phyloP scores from a whole-genome alignment of 495 filamentous ascomycete genomes.

The Hypoxylon perforatum region DNA sequence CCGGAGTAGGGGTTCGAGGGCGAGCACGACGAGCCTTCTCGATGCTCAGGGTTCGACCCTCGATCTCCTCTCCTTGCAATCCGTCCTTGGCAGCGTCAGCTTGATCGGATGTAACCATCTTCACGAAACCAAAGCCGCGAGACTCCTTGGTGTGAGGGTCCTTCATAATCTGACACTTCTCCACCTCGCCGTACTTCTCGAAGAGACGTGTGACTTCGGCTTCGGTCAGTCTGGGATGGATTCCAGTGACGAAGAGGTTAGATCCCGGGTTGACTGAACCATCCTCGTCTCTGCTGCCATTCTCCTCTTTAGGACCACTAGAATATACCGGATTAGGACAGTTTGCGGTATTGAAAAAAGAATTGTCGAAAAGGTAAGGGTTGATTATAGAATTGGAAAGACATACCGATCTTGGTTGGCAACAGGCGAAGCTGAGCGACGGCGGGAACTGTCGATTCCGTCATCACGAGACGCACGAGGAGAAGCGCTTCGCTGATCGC shows the following conservation, averaged over 20 bases:
- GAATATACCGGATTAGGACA: constrained; percentile 33
- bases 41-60: constrained; percentile 96
- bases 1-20: constrained; percentile 94
- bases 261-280: constrained; percentile 90
- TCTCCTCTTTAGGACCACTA: constrained; percentile 61
- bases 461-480: constrained; percentile 75
- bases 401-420: constrained; percentile 78
- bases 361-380: neutral
- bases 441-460: constrained; percentile 72
- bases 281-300: constrained; percentile 72
- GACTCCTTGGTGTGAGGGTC: constrained; percentile 98
- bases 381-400: neutral
- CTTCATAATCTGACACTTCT: constrained; percentile 99
- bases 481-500: constrained; percentile 90
- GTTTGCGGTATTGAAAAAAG: no score
- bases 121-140: constrained; percentile 99
- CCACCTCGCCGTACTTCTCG: constrained; percentile 97
- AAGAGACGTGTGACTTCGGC: constrained; percentile 93
- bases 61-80: constrained; percentile 92
- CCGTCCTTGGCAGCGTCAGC: constrained; percentile 97
- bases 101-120: constrained; percentile 93
- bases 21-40: constrained; percentile 97
- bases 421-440: constrained; percentile 80
- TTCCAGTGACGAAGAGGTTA: constrained; percentile 98
- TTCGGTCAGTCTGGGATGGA: constrained; percentile 93